These are phyloP conservation scores for Penicillium sp. DNA, from an alignment of 2,329 filamentous ascomycete species.

Conservation along the genomic window DNA sequence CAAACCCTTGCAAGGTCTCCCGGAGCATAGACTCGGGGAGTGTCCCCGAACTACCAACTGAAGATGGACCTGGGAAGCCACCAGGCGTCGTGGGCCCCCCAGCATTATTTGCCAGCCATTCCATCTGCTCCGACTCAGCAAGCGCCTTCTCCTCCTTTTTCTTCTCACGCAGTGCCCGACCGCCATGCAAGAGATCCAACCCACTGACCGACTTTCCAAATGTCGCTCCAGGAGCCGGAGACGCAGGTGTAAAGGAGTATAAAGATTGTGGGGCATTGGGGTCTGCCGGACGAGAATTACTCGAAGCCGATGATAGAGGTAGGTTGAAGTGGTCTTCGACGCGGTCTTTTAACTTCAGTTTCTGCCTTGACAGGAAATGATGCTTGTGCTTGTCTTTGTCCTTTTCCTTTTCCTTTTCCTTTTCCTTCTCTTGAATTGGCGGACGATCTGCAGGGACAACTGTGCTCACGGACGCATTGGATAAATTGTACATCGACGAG, in stretches of 20 bases:
- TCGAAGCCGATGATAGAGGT: constrained; percentile 62
- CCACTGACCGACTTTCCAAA: constrained; percentile 83
- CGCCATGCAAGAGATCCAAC: constrained; percentile 73
- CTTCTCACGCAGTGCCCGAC: constrained; percentile 74
- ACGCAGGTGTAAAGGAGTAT: constrained; percentile 65
- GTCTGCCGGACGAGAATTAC: constrained; percentile 63
- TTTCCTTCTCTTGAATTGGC: constrained; percentile 40
- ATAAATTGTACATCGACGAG: constrained; percentile 58
- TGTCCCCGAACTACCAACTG: constrained; percentile 27
- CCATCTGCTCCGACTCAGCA: constrained; percentile 38
- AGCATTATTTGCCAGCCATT: constrained; percentile 31
- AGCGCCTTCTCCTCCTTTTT: constrained; percentile 66
- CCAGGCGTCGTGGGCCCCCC: constrained; percentile 25
- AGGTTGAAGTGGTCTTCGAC: constrained; percentile 55
- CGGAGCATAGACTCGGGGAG: constrained; percentile 35
- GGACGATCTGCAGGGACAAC: constrained; percentile 51
- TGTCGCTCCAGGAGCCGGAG: constrained; percentile 56
- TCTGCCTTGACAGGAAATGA: constrained; percentile 64
- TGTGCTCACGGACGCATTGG: constrained; percentile 61
- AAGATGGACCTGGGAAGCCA: constrained; percentile 36
- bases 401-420: constrained; percentile 39
- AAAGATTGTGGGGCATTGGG: constrained; percentile 61
- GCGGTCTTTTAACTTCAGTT: constrained; percentile 61
- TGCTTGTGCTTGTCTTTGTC: constrained; percentile 55
- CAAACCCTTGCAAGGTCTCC: constrained; percentile 51